Base-by-base conservation (phyloP, 768 basidiomycete species). In the Mycena chlorophos region DNA sequence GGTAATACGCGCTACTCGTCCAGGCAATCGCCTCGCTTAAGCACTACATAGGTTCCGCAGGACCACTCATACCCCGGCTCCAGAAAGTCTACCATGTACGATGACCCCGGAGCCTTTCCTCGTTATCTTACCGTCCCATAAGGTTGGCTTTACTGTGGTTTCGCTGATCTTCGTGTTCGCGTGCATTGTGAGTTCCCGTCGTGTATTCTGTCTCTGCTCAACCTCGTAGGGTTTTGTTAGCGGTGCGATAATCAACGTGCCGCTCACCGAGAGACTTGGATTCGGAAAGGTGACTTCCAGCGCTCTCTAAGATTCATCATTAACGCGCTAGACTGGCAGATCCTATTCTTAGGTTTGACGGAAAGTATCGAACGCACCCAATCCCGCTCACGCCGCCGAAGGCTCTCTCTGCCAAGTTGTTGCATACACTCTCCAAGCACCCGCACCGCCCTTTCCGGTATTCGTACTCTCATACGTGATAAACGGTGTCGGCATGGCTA, bases 381-480 rank as follows among this genome's bases (percentile, higher is more conserved):
- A 39, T 4, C 20, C 17, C 34, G 22, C 27, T 46, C 31, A 34
- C n/a, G 31, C 3, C 14, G 30, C 25, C 30, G 20, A n/a, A 82
- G 85, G 84, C 0, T 76, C 86, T 1, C 28, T 78, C 17, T 73
- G 65, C 23, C 86, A 87, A 68, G 63, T 82, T 2, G 52, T 81
- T 4, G 85, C 77, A 3, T 88, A 83, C 59, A 64, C 73, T 5
- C 67, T 89, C 5, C 78, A 81, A 62, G 71, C 78, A 3, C 65
- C 84, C 8, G 83, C 78, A 12, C 83, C 80, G 1, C 86, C 87
- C 0, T 90, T 88, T 63, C 85, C 86, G 5, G 76, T 77, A 1
- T 84, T 88, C 58, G 78, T 83, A 4, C 61, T 85, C 27, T 75
- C 75, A 0, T 78, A 70, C 54, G 58, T 69, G 8, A 69, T 80